Percentiles rank a stretch among this genome's conserved stretches.
phyloP scores from a whole-genome alignment of 805 yeast species.

The Spathaspora passalidarum region DNA sequence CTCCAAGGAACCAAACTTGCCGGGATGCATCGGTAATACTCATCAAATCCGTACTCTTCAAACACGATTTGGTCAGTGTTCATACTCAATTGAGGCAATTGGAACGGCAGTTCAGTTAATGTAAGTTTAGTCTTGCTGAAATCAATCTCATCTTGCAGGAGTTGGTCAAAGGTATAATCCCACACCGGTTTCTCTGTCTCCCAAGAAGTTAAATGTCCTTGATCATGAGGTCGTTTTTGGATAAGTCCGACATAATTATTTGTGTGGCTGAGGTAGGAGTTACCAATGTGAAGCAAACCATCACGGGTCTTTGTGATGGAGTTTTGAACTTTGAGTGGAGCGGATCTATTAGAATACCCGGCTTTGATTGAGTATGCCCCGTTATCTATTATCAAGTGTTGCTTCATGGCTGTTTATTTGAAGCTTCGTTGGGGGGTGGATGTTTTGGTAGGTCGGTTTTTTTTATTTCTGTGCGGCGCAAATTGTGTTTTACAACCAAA shows the following conservation, averaged over 20 bases:
- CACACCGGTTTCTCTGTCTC: constrained; percentile 83
- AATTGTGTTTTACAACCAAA: no score
- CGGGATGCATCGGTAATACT: constrained; percentile 64
- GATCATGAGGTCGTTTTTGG: constrained; percentile 79
- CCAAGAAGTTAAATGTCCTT: constrained; percentile 90
- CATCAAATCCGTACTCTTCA: constrained; percentile 84
- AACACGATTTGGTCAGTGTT: constrained; percentile 89
- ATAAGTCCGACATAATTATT: constrained; percentile 72
- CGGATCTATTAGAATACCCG: constrained; percentile 21
- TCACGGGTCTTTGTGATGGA: constrained; percentile 74
- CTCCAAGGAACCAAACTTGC: constrained; percentile 42
- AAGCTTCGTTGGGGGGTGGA: background rate
- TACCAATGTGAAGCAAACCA: constrained; percentile 67
- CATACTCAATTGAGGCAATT: constrained; percentile 75
- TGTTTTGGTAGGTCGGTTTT: background rate
- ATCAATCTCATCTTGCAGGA: constrained; percentile 15
- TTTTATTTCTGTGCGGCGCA: background rate
- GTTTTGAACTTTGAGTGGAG: constrained; percentile 59
- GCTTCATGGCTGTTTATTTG: constrained; percentile 7
- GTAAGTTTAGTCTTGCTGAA: constrained; percentile 48
- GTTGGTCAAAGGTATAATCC: constrained; percentile 66
- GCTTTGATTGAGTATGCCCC: constrained; percentile 81
- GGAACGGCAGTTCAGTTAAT: constrained; percentile 77
- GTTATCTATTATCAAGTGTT: constrained; percentile 70
- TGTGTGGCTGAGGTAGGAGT: constrained; percentile 58